phyloP scores from a whole-genome alignment of 208 protist genomes.

The Trypanosoma platydactyli region DNA sequence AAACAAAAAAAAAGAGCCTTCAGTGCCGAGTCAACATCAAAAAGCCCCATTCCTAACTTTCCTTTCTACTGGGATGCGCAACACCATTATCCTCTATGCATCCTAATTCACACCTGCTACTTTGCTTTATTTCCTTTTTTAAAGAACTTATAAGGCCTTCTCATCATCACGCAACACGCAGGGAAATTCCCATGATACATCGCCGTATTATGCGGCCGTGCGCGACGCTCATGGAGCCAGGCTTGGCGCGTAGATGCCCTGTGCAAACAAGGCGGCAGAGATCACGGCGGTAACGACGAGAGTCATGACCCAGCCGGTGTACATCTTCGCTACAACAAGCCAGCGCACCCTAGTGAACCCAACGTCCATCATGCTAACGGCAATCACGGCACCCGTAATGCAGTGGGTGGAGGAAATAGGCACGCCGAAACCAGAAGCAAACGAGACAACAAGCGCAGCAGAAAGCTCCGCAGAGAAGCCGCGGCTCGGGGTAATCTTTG shows the following conservation, averaged over 20 bases:
- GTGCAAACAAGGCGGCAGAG: conserved; percentile 74
- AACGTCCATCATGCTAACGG: conserved; percentile 76
- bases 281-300: conserved; percentile 54
- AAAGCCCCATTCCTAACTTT: neutral
- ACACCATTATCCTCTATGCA: neutral
- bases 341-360: conserved; percentile 60
- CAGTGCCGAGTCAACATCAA: neutral
- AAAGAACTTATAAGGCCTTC: neutral
- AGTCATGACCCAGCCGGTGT: conserved; percentile 67
- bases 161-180: neutral
- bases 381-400: conserved; percentile 87
- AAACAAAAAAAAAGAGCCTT: conserved; percentile 15
- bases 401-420: conserved; percentile 91
- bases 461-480: conserved; percentile 79
- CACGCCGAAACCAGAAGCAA: conserved; percentile 74
- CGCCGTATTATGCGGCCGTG: neutral
- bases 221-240: neutral
- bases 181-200: too few relatives aligned
- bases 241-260: conserved; percentile 66
- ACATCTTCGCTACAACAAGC: conserved; percentile 79
- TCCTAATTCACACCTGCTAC: neutral
- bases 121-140: neutral
- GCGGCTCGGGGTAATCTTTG: conserved; percentile 73
- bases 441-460: conserved; percentile 70
- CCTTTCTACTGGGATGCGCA: neutral